phyloP scores from a whole-genome alignment of 495 filamentous ascomycete genomes.

The Aspergillus bertholletiae region DNA sequence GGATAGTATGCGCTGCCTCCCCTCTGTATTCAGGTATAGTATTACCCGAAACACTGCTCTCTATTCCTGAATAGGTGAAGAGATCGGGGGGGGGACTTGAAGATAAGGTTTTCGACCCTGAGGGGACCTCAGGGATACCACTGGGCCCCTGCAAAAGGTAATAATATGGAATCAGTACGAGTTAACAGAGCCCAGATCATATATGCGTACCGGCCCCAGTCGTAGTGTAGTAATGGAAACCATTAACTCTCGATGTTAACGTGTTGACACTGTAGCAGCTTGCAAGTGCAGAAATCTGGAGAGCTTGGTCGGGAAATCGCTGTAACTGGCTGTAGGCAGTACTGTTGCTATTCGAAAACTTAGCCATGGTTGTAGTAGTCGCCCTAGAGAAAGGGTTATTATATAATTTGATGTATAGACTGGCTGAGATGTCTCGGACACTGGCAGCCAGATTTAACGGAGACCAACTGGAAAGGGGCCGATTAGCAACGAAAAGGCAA shows the following conservation, averaged over 20 bases:
- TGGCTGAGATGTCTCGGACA: not conserved
- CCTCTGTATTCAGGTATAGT: constrained; percentile 54
- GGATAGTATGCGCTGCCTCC: constrained; percentile 92
- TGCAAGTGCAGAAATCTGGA: constrained; percentile 69
- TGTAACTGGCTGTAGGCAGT: constrained; percentile 69
- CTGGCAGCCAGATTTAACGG: not conserved
- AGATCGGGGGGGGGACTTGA: constrained; percentile 81
- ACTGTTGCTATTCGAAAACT: constrained; percentile 62
- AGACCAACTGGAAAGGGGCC: not conserved
- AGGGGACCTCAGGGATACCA: constrained; percentile 97
- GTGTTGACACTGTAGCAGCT: constrained; percentile 73
- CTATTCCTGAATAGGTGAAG: constrained; percentile 56
- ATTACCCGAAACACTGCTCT: constrained; percentile 44
- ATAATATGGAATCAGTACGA: constrained; percentile 4
- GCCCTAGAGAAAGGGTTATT: not conserved
- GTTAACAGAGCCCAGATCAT: not conserved
- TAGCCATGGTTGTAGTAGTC: constrained; percentile 39
- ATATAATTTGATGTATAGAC: not conserved
- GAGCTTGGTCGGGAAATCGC: constrained; percentile 41
- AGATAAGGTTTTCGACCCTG: constrained; percentile 69
- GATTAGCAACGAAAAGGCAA: not conserved
- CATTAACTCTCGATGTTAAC: constrained; percentile 57
- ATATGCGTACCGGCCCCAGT: constrained; percentile 60
- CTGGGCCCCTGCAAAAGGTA: constrained; percentile 64
- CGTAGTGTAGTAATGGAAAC: constrained; percentile 94